Evolutionary conservation across 106 monocot genomes (phyloP), one percentile per base, ranked within the genome.

Genomic region (Posidonia australis): DNA sequence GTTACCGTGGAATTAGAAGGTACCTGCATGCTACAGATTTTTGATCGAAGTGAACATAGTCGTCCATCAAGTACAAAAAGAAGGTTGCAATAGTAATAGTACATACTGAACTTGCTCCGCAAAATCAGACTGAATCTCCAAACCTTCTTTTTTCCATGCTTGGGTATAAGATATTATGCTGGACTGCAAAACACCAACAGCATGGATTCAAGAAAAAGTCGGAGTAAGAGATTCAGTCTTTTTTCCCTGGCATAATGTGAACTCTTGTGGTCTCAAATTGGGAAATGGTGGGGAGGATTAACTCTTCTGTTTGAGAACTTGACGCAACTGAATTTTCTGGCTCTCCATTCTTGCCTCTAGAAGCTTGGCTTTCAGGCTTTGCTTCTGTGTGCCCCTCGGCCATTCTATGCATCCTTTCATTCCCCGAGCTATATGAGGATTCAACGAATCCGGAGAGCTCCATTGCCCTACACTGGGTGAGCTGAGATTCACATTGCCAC

Each of bases 221-320:
- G 2, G 36, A 4, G 36, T n/a, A 36, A 36, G 36, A 36, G 36
- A 36, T 36, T 4, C 36, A 36, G 36, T 4, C 36, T 7, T 36
- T 36, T n/a, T n/a, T n/a, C n/a, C 36, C 2, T 7, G 36, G 36
- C 36, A 36, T 36, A 36, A 36, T 2, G 36, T 2, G n/a, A n/a
- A n/a, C n/a, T n/a, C n/a, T n/a, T n/a, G n/a, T n/a, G n/a, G n/a
- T n/a, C n/a, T n/a, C n/a, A n/a, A n/a, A 4, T 7, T 4, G 36
- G 36, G 36, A 7, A 36, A 36, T 36, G 36, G 36, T 36, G 36
- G 48, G 23, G 18, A 31, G 21, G 14, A 29, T 71, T 68, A 89
- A 29, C 83, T 90, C 69, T 83, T 83, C 59, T 90, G 86, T 67
- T 81, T 78, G 27, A 90, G 81, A 31, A 77, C 86, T 6, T 86